These are phyloP conservation scores for Nicotiana attenuata DNA, from an alignment of 257 asterid genomes.

Conservation along the genomic window DNA sequence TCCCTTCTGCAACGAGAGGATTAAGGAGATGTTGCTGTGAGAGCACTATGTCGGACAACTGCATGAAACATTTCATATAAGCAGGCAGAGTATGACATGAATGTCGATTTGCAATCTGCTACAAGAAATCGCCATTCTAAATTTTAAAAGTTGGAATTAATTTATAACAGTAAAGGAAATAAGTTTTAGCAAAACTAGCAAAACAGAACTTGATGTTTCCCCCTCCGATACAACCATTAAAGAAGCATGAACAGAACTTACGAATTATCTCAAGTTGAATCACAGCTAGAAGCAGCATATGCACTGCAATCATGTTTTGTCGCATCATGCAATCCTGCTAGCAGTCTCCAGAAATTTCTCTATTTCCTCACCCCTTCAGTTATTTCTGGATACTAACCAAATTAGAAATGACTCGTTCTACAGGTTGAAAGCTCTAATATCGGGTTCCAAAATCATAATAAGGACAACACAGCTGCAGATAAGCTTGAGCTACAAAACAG, in stretches of 20 bases:
- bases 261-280: background rate
- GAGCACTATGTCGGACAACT: background rate
- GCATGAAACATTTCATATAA: background rate
- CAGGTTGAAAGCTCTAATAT: conserved; percentile 4
- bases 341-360: background rate
- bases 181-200: background rate
- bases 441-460: background rate
- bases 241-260: conserved; percentile 1
- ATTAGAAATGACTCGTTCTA: background rate
- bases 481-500: background rate
- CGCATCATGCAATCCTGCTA: background rate
- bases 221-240: background rate
- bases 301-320: background rate
- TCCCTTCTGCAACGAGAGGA: background rate
- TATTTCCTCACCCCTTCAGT: background rate
- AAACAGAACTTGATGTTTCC: background rate
- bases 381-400: background rate
- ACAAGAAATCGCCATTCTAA: background rate
- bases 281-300: background rate
- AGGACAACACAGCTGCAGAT: background rate
- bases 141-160: background rate
- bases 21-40: background rate
- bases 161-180: background rate
- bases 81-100: background rate
- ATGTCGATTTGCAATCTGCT: background rate